Conservation (phyloP, 805 yeast genomes). For the Sugiyamaella valdiviana region DNA sequence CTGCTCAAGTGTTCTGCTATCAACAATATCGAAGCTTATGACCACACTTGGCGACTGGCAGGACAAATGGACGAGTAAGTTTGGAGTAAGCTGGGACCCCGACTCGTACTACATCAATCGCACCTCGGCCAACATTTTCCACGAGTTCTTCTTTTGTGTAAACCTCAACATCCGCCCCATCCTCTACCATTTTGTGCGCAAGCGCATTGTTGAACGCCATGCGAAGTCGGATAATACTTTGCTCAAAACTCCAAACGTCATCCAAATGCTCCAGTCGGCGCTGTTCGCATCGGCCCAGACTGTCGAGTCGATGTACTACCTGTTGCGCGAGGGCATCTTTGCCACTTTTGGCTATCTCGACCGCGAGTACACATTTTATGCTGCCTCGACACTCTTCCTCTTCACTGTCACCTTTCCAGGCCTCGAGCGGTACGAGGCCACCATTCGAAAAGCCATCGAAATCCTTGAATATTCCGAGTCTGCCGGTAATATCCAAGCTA, state of each 20-base stretch:
- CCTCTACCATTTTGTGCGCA: constrained; percentile 20
- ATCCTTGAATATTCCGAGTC: constrained; percentile 14
- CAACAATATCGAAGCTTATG: constrained; percentile 8
- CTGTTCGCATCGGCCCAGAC: constrained; percentile 22
- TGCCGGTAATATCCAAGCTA: constrained; percentile 17
- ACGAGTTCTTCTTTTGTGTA: constrained; percentile 24
- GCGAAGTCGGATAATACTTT: constrained; percentile 15
- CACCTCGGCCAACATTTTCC: constrained; percentile 18
- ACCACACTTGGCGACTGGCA: constrained; percentile 19
- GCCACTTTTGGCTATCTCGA: constrained; percentile 22
- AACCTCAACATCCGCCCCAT: constrained; percentile 24
- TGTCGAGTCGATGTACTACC: constrained; percentile 14
- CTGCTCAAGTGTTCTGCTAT: not conserved
- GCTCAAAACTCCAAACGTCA: constrained; percentile 14
- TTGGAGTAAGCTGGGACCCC: constrained; percentile 15
- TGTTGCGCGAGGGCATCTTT: constrained; percentile 8
- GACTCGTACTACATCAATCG: constrained; percentile 9
- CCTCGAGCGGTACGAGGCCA: constrained; percentile 12
- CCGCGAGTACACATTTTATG: constrained; percentile 22
- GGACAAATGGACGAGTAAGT: constrained; percentile 12
- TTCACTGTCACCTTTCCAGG: constrained; percentile 21
- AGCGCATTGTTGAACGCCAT: constrained; percentile 15
- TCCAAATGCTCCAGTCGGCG: constrained; percentile 19
- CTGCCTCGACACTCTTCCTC: constrained; percentile 22
- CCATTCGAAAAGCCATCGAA: constrained; percentile 17